phyloP scores from a whole-genome alignment of 345 rosid species.

The Conringia planisiliqua region DNA sequence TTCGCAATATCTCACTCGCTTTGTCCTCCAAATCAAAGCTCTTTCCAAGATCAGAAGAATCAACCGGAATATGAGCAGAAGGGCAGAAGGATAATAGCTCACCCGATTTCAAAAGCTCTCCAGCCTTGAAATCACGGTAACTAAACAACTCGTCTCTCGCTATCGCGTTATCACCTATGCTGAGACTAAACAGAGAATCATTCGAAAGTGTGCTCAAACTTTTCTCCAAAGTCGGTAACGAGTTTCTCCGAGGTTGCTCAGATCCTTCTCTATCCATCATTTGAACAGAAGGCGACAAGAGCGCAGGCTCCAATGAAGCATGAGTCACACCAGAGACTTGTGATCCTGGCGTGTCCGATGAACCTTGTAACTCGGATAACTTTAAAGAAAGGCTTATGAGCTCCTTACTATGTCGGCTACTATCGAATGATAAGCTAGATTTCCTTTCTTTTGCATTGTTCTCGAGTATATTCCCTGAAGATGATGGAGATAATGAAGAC shows the following conservation, averaged over 20 bases:
- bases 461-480: constrained; percentile 6
- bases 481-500: constrained; percentile 21
- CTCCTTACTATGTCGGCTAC: constrained; percentile 12
- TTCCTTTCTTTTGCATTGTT: constrained; percentile 9
- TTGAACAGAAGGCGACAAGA: constrained; percentile 46
- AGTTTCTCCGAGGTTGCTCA: constrained; percentile 6
- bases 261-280: constrained; percentile 61
- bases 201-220: constrained; percentile 34
- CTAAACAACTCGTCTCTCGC: constrained; percentile 35
- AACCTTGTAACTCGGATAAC: constrained; percentile 29
- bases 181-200: constrained; percentile 45
- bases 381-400: constrained; percentile 22
- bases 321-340: constrained; percentile 40
- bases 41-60: constrained; percentile 27
- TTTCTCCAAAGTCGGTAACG: constrained; percentile 22
- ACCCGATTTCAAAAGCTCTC: constrained; percentile 18
- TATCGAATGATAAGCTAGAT: constrained; percentile 8
- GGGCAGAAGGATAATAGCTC: constrained; percentile 32
- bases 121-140: constrained; percentile 33
- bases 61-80: constrained; percentile 1
- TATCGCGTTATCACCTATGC: constrained; percentile 30
- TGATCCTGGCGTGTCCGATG: constrained; percentile 27
- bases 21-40: constrained; percentile 26
- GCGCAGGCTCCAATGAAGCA: constrained; percentile 27
- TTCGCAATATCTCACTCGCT: background rate